Percentiles rank a stretch among this genome's conserved stretches.
Conservation (phyloP, 1,284 basidiomycete species). For the Heterobasidion annosum region DNA sequence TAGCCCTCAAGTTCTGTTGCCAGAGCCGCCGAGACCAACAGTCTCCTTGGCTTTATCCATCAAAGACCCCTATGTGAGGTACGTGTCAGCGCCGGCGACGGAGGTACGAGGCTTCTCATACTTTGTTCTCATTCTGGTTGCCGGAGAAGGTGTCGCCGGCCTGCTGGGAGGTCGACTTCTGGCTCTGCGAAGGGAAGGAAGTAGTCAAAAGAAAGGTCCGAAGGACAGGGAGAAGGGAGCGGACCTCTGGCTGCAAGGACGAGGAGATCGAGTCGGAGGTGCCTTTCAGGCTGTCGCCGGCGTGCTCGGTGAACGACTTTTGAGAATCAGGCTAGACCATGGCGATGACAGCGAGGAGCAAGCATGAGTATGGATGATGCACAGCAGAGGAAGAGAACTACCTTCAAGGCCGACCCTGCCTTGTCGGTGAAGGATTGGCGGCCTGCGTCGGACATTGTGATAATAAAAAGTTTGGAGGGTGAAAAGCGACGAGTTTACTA, state of each 20-base stretch:
- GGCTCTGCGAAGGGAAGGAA: slow-evolving; percentile 18
- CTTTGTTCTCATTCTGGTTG: slow-evolving; percentile 20
- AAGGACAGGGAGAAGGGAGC: background rate
- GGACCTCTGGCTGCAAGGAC: slow-evolving; percentile 26
- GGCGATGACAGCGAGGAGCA: background rate
- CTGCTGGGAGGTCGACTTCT: slow-evolving; percentile 36
- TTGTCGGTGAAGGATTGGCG: slow-evolving; percentile 36
- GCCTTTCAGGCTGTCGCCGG: slow-evolving; percentile 26
- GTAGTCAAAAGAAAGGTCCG: background rate
- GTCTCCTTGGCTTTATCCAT: slow-evolving; percentile 43
- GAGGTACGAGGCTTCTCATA: no score
- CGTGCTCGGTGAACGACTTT: slow-evolving; percentile 26
- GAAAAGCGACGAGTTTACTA: background rate
- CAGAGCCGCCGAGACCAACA: slow-evolving; percentile 27
- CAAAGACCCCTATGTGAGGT: slow-evolving; percentile 21
- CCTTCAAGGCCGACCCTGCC: slow-evolving; percentile 25
- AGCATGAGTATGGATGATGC: background rate
- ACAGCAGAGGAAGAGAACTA: slow-evolving; percentile 3
- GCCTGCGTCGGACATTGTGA: slow-evolving; percentile 28
- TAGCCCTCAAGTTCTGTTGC: no score
- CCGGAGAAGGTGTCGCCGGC: slow-evolving; percentile 32
- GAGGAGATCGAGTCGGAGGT: slow-evolving; percentile 21
- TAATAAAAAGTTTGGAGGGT: background rate
- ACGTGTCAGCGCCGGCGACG: no score
- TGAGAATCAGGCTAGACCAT: slow-evolving; percentile 15